These are phyloP conservation scores for Microbotryum intermedium DNA, from an alignment of 1,284 basidiomycete genomes.

Conservation along the genomic window DNA sequence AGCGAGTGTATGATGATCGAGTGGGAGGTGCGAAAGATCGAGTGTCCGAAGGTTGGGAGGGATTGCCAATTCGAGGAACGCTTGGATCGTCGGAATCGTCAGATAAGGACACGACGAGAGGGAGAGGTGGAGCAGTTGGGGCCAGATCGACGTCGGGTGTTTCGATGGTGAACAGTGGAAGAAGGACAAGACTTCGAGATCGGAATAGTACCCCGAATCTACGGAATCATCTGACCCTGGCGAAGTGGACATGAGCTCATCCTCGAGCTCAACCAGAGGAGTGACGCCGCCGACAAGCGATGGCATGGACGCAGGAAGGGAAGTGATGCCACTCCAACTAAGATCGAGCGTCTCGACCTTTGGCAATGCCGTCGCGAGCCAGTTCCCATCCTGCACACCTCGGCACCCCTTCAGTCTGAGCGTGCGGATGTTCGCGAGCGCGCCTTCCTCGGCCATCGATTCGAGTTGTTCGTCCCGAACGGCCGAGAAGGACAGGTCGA, in stretches of 20 bases:
- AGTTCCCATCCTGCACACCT: not conserved
- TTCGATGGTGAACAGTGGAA: not conserved
- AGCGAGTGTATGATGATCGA: not conserved
- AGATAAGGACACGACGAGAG: not conserved
- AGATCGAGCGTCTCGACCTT: slow-evolving; percentile 2
- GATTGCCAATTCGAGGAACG: not conserved
- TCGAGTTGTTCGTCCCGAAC: not conserved
- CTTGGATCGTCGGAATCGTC: not conserved
- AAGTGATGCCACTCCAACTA: not conserved
- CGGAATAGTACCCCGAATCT: not conserved
- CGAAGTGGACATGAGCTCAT: no score
- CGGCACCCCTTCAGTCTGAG: not conserved
- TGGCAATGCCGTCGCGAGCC: not conserved
- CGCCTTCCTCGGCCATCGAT: not conserved
- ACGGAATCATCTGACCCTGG: not conserved
- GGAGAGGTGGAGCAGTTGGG: not conserved
- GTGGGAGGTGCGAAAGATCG: slow-evolving; percentile 8
- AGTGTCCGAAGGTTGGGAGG: not conserved
- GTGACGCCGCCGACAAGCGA: not conserved
- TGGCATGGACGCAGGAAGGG: slow-evolving; percentile 1
- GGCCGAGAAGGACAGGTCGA: slow-evolving; percentile 1
- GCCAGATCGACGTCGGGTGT: not conserved
- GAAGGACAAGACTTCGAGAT: not conserved
- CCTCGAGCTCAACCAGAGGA: not conserved
- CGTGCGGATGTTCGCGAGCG: not conserved